phyloP scores from a whole-genome alignment of 179 eudicot genomes.

The Monotropa hypopitys region DNA sequence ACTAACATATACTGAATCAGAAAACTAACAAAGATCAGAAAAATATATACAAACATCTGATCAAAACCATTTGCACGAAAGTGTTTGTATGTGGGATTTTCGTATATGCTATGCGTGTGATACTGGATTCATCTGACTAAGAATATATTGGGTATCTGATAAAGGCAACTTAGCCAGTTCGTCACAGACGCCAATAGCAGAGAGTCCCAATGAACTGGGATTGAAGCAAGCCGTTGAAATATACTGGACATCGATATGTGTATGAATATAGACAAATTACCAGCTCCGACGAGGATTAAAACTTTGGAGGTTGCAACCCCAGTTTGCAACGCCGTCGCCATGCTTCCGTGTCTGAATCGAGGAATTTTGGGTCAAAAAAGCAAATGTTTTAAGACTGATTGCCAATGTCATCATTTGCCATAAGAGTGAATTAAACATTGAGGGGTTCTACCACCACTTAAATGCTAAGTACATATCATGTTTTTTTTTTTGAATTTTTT shows the following conservation, averaged over 20 bases:
- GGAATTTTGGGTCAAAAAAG: neutral
- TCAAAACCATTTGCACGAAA: neutral
- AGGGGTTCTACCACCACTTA: too few species aligned
- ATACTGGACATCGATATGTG: neutral
- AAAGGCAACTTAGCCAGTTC: neutral
- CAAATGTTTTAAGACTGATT: neutral
- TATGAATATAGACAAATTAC: conserved; percentile 15
- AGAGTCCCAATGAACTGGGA: neutral
- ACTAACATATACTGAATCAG: neutral
- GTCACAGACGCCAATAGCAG: neutral
- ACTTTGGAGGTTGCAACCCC: conserved; percentile 78
- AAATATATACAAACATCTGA: neutral
- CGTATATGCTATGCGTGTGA: neutral
- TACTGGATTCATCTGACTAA: neutral
- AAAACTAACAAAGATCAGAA: neutral
- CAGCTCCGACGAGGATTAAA: conserved; percentile 80
- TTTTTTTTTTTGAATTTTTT: too few species aligned
- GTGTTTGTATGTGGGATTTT: neutral
- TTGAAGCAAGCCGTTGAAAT: neutral
- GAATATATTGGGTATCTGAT: neutral
- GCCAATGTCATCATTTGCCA: too few species aligned
- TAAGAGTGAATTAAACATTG: neutral
- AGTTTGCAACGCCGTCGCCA: conserved; percentile 96
- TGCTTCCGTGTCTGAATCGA: conserved; percentile 9
- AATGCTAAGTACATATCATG: too few species aligned